These are phyloP conservation scores for Neurospora sp. DNA, from an alignment of 495 filamentous ascomycete genomes.

Conservation along the genomic window DNA sequence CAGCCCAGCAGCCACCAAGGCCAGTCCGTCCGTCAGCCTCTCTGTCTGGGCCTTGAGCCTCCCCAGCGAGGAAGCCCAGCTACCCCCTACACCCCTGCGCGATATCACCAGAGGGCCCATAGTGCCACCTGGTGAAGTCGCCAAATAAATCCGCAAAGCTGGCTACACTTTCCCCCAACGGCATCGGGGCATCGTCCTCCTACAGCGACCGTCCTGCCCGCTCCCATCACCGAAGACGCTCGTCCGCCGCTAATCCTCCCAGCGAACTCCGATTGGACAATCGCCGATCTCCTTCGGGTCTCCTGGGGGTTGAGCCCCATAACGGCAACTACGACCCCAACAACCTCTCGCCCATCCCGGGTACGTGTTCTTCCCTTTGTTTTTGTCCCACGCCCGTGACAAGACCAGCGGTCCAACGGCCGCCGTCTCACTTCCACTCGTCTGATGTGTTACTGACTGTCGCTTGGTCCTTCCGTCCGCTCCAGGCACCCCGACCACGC, in stretches of 20 bases:
- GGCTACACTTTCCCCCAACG: constrained; percentile 28
- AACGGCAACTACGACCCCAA: constrained; percentile 27
- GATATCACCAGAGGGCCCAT: background rate
- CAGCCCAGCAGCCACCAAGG: background rate
- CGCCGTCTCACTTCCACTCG: background rate
- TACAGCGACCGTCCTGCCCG: constrained; percentile 29
- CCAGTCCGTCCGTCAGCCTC: background rate
- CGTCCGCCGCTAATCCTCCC: constrained; percentile 17
- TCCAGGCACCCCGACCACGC: constrained; percentile 34
- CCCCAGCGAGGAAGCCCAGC: background rate
- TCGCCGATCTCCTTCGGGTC: constrained; percentile 18
- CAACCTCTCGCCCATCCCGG: constrained; percentile 31
- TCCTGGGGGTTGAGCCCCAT: constrained; percentile 31
- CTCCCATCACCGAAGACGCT: constrained; percentile 33
- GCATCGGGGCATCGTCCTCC: constrained; percentile 29
- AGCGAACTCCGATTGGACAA: constrained; percentile 22
- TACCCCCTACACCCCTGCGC: background rate
- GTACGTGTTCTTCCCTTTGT: constrained; percentile 20
- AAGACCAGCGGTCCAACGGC: background rate
- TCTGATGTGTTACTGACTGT: constrained; percentile 5
- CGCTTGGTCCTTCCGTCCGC: constrained; percentile 4
- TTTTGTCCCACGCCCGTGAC: background rate
- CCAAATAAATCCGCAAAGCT: constrained; percentile 17
- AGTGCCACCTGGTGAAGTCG: constrained; percentile 8
- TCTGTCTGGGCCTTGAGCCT: background rate